Evolutionary conservation across 176 grass and related monocot genomes (phyloP).

Genomic region (Carex littledalei): DNA sequence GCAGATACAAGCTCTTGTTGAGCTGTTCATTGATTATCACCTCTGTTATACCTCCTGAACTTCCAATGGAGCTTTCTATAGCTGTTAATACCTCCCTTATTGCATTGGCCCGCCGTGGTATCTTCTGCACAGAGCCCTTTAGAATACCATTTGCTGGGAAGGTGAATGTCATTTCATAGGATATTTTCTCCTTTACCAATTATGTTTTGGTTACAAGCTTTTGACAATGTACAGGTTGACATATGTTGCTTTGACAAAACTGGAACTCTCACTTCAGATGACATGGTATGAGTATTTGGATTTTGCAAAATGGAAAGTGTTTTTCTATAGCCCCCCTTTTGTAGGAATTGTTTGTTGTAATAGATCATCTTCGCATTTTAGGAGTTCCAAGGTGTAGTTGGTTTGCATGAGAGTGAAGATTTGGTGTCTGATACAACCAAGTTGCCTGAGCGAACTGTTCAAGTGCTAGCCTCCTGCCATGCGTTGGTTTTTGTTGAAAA

Average conservation of each 20-base stretch:
- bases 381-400: slow-evolving; percentile 99
- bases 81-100: slow-evolving; percentile 99
- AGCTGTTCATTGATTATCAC: slow-evolving; percentile 99
- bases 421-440: slow-evolving; percentile 78
- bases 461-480: slow-evolving; percentile 83
- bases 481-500: slow-evolving; percentile 98
- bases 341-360: not conserved
- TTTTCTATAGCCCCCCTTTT: not conserved
- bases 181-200: not conserved
- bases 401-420: slow-evolving; percentile 52
- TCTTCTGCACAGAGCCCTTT: slow-evolving; percentile 99
- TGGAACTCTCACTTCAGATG: slow-evolving; percentile 95
- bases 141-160: slow-evolving; percentile 99
- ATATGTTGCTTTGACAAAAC: slow-evolving; percentile 99
- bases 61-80: slow-evolving; percentile 99
- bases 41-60: slow-evolving; percentile 97
- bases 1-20: slow-evolving; percentile 95
- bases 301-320: not conserved
- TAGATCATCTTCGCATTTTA: slow-evolving; percentile 33
- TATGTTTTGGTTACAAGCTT: slow-evolving; percentile 31
- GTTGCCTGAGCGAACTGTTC: slow-evolving; percentile 56
- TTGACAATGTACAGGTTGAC: slow-evolving; percentile 64
- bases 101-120: slow-evolving; percentile 85
- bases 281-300: slow-evolving; percentile 60
- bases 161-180: slow-evolving; percentile 38